Evolutionary conservation across 1,284 basidiomycete genomes (phyloP).

Genomic region (Ganoderma multipileum): DNA sequence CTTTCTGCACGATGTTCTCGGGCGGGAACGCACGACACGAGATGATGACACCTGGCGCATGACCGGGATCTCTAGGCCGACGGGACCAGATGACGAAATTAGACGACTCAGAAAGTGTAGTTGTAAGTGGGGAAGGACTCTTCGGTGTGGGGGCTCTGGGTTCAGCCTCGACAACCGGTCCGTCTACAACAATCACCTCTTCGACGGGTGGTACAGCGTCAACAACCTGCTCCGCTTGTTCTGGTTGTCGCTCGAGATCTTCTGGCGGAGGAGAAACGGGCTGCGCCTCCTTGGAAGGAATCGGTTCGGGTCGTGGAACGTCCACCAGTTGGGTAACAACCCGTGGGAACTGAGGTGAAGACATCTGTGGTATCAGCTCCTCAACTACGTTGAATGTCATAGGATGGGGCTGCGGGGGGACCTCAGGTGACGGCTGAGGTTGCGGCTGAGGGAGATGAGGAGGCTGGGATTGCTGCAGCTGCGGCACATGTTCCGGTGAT

Average conservation of each 20-base stretch:
- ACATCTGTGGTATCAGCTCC: constrained; percentile 6
- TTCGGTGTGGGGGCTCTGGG: constrained; percentile 16
- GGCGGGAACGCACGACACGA: constrained; percentile 68
- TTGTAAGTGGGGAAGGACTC: constrained; percentile 19
- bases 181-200: background rate
- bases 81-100: constrained; percentile 71
- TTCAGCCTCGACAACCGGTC: background rate
- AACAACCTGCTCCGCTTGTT: background rate
- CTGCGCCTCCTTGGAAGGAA: constrained; percentile 1
- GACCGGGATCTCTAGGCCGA: constrained; percentile 63
- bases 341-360: constrained; percentile 9
- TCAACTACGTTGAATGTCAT: background rate
- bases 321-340: background rate
- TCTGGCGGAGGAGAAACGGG: background rate
- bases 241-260: background rate
- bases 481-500: constrained; percentile 26
- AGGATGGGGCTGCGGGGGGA: constrained; percentile 11
- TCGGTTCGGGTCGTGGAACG: constrained; percentile 9
- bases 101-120: constrained; percentile 16
- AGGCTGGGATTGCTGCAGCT: constrained; percentile 18
- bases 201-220: background rate
- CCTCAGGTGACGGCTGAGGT: constrained; percentile 15
- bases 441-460: constrained; percentile 20
- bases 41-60: constrained; percentile 72
- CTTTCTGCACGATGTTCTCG: constrained; percentile 56